These are phyloP conservation scores for Uronychia setigera DNA, from an alignment of 73 alveolate genomes.

Conservation along the genomic window DNA sequence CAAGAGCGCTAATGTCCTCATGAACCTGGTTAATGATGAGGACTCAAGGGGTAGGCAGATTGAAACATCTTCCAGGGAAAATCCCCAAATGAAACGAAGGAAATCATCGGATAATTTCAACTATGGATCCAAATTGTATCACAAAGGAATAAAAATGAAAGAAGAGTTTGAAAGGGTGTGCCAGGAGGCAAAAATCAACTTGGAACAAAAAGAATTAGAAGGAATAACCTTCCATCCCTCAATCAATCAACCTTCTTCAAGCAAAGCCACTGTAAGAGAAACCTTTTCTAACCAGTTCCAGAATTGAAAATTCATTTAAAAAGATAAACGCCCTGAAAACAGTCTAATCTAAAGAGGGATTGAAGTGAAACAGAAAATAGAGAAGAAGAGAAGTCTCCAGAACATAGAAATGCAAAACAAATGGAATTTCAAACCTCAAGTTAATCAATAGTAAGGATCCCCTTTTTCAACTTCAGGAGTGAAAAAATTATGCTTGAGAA, in stretches of 20 bases:
- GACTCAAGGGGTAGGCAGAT: neutral
- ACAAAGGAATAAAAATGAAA: conserved; percentile 59
- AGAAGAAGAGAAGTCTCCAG: conserved; percentile 41
- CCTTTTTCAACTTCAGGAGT: neutral
- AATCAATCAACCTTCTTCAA: conserved; percentile 29
- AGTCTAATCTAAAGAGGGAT: conserved; percentile 31
- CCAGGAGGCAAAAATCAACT: conserved; percentile 36
- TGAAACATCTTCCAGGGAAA: neutral
- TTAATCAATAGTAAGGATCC: conserved; percentile 23
- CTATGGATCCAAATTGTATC: conserved; percentile 60
- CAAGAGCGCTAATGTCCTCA: no score
- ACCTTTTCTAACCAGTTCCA: neutral
- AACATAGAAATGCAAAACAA: conserved; percentile 21
- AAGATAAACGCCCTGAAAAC: conserved; percentile 35
- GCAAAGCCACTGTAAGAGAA: no score
- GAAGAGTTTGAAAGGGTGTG: conserved; percentile 53
- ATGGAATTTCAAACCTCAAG: conserved; percentile 27
- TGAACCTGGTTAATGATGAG: conserved; percentile 8
- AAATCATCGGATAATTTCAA: conserved; percentile 6
- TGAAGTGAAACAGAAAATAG: conserved; percentile 35
- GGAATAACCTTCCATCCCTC: conserved; percentile 45
- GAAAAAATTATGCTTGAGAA: neutral
- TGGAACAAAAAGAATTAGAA: conserved; percentile 35
- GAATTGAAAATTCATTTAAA: neutral
- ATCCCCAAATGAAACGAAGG: no score